Percentiles rank a stretch among this genome's conserved stretches.
Evolutionary conservation across 2,329 filamentous ascomycete genomes (phyloP).

Genomic region (Trichoderma oligosporum): DNA sequence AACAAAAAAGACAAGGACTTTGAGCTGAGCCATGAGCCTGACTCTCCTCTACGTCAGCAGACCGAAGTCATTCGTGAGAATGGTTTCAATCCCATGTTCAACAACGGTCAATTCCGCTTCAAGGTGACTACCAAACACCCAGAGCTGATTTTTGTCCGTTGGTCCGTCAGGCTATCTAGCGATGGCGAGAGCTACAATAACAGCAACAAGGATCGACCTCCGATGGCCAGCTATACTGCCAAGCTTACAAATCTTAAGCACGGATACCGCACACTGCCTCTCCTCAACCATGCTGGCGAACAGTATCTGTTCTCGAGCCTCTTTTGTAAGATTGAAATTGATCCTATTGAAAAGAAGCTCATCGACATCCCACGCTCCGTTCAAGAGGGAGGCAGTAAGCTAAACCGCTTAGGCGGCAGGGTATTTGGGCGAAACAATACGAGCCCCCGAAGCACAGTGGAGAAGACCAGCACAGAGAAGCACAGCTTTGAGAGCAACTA

Average conservation of each 20-base stretch:
- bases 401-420: conserved; percentile 54
- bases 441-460: conserved; percentile 52
- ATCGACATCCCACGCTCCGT: conserved; percentile 45
- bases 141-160: conserved; percentile 88
- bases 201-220: conserved; percentile 46
- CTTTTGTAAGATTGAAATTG: conserved; percentile 79
- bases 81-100: conserved; percentile 86
- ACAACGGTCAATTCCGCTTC: conserved; percentile 70
- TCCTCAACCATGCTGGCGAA: conserved; percentile 84
- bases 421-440: conserved; percentile 54
- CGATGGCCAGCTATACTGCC: conserved; percentile 85
- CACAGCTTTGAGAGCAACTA: conserved; percentile 41
- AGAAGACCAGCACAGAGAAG: conserved; percentile 50
- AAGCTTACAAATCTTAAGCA: conserved; percentile 87
- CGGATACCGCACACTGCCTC: conserved; percentile 86
- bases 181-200: conserved; percentile 64
- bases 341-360: conserved; percentile 54
- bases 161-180: conserved; percentile 82
- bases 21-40: conserved; percentile 42
- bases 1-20: conserved; percentile 77
- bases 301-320: conserved; percentile 93
- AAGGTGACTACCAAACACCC: conserved; percentile 90
- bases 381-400: conserved; percentile 44
- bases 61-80: conserved; percentile 82
- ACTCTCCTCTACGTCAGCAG: conserved; percentile 68